Percentiles rank a stretch among this genome's conserved stretches.
Evolutionary conservation across 2,329 filamentous ascomycete species (phyloP).

Genomic region (Colletotrichum plurivorum): DNA sequence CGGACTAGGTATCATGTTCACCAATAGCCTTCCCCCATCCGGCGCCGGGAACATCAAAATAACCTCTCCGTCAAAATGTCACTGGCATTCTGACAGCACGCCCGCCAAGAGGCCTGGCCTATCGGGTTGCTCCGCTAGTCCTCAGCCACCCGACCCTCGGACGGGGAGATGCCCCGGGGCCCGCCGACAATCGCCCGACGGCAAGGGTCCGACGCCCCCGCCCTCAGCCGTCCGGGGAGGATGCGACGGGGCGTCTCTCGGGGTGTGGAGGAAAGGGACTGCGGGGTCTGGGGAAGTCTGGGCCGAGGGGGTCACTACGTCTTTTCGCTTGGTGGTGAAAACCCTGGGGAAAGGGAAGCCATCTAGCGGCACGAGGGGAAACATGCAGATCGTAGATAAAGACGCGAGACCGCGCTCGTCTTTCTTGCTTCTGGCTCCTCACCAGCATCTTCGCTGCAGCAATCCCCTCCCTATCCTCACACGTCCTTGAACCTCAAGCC

Average conservation of each 20-base stretch:
- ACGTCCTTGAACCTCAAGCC: not conserved
- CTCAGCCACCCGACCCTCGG: not conserved
- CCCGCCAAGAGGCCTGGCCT: too few relatives aligned
- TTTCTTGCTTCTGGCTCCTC: not conserved
- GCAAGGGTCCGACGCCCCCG: constrained; percentile 4
- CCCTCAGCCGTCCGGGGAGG: not conserved
- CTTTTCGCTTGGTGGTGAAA: not conserved
- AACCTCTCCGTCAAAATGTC: too few relatives aligned
- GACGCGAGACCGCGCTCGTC: not conserved
- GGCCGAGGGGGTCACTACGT: not conserved
- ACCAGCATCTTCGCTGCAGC: not conserved
- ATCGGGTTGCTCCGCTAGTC: too few relatives aligned
- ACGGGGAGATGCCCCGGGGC: not conserved
- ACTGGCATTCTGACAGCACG: too few relatives aligned
- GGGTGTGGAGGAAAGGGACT: not conserved
- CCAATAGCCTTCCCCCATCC: too few relatives aligned
- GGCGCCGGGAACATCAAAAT: too few relatives aligned
- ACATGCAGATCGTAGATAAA: constrained; percentile 2
- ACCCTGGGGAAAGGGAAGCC: not conserved
- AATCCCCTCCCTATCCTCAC: too few relatives aligned
- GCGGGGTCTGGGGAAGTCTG: constrained; percentile 16
- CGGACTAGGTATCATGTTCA: too few relatives aligned
- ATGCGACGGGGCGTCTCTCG: not conserved
- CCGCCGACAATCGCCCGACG: not conserved
- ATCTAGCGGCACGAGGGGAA: not conserved